Conservation (phyloP, 2,329 filamentous ascomycete genomes). For the Fusarium albidum region DNA sequence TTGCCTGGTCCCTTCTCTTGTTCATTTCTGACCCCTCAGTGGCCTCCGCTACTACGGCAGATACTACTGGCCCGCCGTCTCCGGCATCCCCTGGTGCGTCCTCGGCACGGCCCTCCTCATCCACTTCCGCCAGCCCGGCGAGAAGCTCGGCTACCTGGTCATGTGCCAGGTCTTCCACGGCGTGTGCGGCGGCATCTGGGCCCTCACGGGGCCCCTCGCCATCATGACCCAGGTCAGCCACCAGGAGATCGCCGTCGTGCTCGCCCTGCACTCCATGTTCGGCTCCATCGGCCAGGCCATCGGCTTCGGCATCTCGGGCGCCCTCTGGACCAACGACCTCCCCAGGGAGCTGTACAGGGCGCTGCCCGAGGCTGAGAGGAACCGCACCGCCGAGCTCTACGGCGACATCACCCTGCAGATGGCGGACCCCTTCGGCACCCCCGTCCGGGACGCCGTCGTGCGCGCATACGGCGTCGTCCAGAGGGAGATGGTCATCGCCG, state of each 20-base stretch:
- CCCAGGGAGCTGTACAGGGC: slow-evolving; percentile 56
- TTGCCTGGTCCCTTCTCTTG: too few relatives aligned
- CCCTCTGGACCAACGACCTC: slow-evolving; percentile 44
- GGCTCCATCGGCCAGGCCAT: slow-evolving; percentile 44
- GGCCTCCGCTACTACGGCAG: slow-evolving; percentile 57
- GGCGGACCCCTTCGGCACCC: slow-evolving; percentile 55
- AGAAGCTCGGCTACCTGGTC: slow-evolving; percentile 54
- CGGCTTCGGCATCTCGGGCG: slow-evolving; percentile 43
- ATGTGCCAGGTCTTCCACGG: slow-evolving; percentile 61
- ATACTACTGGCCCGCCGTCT: slow-evolving; percentile 59
- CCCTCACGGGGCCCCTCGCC: slow-evolving; percentile 42
- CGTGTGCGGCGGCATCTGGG: slow-evolving; percentile 60
- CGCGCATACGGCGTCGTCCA: slow-evolving; percentile 63
- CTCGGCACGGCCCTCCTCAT: slow-evolving; percentile 56
- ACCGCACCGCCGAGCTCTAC: slow-evolving; percentile 59
- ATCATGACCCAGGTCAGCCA: slow-evolving; percentile 43
- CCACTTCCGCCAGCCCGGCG: slow-evolving; percentile 45
- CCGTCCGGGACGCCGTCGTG: slow-evolving; percentile 62
- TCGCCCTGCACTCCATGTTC: slow-evolving; percentile 43
- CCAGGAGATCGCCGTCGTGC: slow-evolving; percentile 44
- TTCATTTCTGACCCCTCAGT: too few relatives aligned
- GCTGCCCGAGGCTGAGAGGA: slow-evolving; percentile 53
- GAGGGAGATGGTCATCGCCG: slow-evolving; percentile 54
- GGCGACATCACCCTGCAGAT: slow-evolving; percentile 61
- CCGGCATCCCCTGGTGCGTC: slow-evolving; percentile 63